Conservation (phyloP, 2,329 filamentous ascomycete genomes). For the Lasiodiplodia theobromae region DNA sequence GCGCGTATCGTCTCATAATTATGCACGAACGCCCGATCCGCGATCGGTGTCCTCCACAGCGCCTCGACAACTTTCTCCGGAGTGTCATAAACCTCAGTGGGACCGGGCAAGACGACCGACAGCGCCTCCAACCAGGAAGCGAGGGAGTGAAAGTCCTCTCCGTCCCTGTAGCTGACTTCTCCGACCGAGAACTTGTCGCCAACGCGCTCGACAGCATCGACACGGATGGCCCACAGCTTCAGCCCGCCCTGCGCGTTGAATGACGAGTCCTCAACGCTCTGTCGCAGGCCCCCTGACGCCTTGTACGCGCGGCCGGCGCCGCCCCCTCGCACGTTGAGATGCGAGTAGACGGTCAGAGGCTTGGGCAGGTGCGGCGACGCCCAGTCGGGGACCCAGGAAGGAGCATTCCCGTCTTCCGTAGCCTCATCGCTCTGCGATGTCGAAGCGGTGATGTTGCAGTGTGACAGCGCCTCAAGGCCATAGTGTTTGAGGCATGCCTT, state of each 20-base stretch:
- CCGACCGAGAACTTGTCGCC: background rate
- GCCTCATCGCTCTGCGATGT: background rate
- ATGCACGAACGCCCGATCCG: constrained; percentile 7
- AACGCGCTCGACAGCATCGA: background rate
- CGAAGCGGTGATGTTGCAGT: constrained; percentile 5
- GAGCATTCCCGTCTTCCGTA: background rate
- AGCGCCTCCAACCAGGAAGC: background rate
- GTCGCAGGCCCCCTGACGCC: background rate
- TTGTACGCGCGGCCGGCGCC: constrained; percentile 8
- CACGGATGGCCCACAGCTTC: constrained; percentile 5
- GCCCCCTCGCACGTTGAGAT: background rate
- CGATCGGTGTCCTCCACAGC: constrained; percentile 9
- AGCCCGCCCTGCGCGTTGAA: background rate
- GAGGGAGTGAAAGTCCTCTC: background rate
- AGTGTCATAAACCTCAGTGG: background rate
- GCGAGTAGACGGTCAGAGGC: constrained; percentile 12
- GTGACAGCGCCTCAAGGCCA: constrained; percentile 4
- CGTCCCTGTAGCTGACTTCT: background rate
- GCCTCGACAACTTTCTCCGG: background rate
- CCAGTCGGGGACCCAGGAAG: constrained; percentile 25
- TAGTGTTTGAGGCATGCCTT: constrained; percentile 16
- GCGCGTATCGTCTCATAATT: constrained; percentile 8
- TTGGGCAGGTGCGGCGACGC: constrained; percentile 6
- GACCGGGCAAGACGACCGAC: background rate
- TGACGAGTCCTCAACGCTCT: background rate